Conservation (phyloP, 2,329 filamentous ascomycete species). For the Fusarium subglutinans region DNA sequence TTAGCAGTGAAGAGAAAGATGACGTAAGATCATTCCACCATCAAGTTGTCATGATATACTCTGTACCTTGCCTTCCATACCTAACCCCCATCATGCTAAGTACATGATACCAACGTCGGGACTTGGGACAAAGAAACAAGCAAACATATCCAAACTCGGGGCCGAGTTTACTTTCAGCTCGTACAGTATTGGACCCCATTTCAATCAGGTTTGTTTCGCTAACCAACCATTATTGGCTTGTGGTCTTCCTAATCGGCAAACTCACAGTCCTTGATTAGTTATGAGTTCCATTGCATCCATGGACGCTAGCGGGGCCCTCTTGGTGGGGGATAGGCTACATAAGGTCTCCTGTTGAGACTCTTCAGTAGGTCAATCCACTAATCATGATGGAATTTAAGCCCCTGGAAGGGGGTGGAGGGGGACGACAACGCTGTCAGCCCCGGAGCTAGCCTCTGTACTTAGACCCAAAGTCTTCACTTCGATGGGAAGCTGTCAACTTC, state of each 20-base stretch:
- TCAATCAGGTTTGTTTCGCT: neutral
- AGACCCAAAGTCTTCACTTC: neutral
- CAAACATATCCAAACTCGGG: neutral
- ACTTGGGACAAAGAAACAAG: neutral
- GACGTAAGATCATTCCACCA: neutral
- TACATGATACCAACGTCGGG: neutral
- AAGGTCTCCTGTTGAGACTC: conserved; percentile 20
- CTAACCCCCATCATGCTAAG: neutral
- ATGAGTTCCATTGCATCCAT: neutral
- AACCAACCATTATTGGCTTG: neutral
- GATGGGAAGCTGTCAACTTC: neutral
- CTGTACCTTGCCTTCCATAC: too few relatives aligned
- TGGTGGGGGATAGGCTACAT: neutral
- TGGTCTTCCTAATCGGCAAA: neutral
- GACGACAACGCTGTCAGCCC: neutral
- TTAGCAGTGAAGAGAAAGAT: neutral
- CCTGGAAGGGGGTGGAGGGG: neutral
- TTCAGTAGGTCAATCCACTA: conserved; percentile 30
- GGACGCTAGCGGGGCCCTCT: neutral
- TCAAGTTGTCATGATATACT: neutral
- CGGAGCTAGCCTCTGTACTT: neutral
- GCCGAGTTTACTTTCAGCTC: neutral
- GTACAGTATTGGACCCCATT: neutral
- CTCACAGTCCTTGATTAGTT: neutral
- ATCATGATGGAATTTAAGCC: neutral